Evolutionary conservation across 805 yeast species (phyloP).

Genomic region (Candida maesae): DNA sequence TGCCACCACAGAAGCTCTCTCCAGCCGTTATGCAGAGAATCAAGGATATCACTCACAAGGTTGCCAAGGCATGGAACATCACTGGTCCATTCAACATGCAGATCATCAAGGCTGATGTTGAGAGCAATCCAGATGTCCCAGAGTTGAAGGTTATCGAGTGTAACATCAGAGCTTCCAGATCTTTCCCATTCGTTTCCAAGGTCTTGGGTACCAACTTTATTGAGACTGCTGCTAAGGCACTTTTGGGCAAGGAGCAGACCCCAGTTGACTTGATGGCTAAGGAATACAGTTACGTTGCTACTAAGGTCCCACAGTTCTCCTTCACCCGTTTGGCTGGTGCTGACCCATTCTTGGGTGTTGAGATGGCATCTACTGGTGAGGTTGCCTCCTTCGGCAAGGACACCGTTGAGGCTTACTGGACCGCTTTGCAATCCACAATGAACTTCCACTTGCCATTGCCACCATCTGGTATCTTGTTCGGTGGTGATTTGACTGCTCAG

Average conservation of each 20-base stretch:
- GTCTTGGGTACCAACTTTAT: conserved; percentile 93
- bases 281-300: conserved; percentile 80
- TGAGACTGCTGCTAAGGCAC: conserved; percentile 88
- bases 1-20: conserved; percentile 84
- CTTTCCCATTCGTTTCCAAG: conserved; percentile 98
- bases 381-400: conserved; percentile 94
- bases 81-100: conserved; percentile 99
- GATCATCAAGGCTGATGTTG: conserved; percentile 73
- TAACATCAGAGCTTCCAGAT: conserved; percentile 96
- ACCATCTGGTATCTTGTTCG: conserved; percentile 84
- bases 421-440: conserved; percentile 95
- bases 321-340: conserved; percentile 99
- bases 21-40: conserved; percentile 65
- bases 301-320: conserved; percentile 97
- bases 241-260: conserved; percentile 59
- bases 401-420: conserved; percentile 92
- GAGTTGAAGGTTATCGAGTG: conserved; percentile 95
- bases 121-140: conserved; percentile 51
- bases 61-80: conserved; percentile 90
- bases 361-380: conserved; percentile 99
- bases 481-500: conserved; percentile 82
- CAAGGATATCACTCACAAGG: conserved; percentile 87
- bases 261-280: conserved; percentile 82
- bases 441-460: conserved; percentile 93
- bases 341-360: conserved; percentile 98